phyloP scores from a whole-genome alignment of 2,329 filamentous ascomycete species.

The Fusarium hostae region DNA sequence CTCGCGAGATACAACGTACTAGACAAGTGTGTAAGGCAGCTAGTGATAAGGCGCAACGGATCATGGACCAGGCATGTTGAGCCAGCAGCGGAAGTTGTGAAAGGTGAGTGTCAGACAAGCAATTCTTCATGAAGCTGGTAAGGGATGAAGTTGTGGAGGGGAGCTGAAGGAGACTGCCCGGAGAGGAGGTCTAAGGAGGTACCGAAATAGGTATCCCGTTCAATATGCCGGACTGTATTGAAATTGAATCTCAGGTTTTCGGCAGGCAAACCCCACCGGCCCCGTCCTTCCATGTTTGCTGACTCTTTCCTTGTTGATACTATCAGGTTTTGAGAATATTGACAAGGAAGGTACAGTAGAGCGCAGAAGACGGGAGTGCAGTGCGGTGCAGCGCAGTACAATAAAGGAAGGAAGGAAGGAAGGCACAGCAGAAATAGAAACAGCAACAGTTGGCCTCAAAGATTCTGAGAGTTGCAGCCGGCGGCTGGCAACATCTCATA shows the following conservation, averaged over 20 bases:
- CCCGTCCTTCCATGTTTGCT: background rate
- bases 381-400: background rate
- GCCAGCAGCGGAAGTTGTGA: background rate
- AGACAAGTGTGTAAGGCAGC: background rate
- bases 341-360: constrained; percentile 14
- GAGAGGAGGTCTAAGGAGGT: background rate
- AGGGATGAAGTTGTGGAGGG: constrained; percentile 2
- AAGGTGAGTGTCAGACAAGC: constrained; percentile 18
- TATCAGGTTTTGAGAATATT: constrained; percentile 8
- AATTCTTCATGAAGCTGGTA: constrained; percentile 6
- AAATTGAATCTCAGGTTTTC: background rate
- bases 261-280: constrained; percentile 16
- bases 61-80: constrained; percentile 1
- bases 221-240: background rate
- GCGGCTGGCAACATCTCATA: constrained; percentile 28
- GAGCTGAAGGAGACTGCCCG: background rate
- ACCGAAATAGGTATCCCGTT: constrained; percentile 3
- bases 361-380: background rate
- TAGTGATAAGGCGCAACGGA: background rate
- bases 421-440: constrained; percentile 16
- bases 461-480: constrained; percentile 9
- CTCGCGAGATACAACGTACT: background rate
- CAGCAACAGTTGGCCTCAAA: constrained; percentile 35
- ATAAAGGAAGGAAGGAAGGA: background rate
- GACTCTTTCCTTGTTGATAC: constrained; percentile 10